Evolutionary conservation across 2,329 filamentous ascomycete species (phyloP), one percentile per base, ranked within the genome.

Genomic region (Exophiala dermatitidis): DNA sequence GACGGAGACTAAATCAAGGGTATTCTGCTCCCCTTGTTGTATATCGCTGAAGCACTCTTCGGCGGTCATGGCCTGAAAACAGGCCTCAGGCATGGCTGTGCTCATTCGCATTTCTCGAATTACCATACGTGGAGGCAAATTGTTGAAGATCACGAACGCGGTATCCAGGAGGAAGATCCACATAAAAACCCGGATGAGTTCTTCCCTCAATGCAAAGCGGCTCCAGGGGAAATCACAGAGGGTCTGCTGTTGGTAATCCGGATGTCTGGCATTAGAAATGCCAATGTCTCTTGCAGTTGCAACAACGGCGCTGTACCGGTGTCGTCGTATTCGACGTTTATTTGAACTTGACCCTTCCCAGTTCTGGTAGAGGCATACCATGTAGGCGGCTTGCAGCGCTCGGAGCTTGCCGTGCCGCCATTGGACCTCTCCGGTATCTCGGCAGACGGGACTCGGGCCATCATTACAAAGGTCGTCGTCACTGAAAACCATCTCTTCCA

Each of bases 61-160:
- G 3, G 66, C 62, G 0, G 66, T 65, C 1, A 47, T 7, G 2
- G 69, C 69, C 53, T 72, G 68, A 52, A 72, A 72, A 53, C 69
- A 71, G 2, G 63, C 54, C 56, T 71, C 70, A 0, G 69, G 64
- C 8, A 58, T 61, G 6, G 67, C 67, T 59, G 68, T n/a, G 60
- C 42, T 67, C 62, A 59, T 70, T 69, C 32, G 63, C 67, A 71
- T 68, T 53, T 72, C 70, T 47, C 67, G 67, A 40, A 71, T 66
- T 0, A 69, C 66, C 65, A 72, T 68, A 8, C 70, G 63, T n/a
- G 69, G 69, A 1, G 70, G 70, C 0, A 68, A 53, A 36, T 72
- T 72, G 60, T 72, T 71, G 60, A 72, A 72, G 8, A 71, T 71
- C 30, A 70, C 65, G 48, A 72, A 72, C 0, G 68, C 68, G 0